Percentiles rank a stretch among this genome's conserved stretches.
phyloP scores from a whole-genome alignment of 805 yeast species.

The Millerago galiae region DNA sequence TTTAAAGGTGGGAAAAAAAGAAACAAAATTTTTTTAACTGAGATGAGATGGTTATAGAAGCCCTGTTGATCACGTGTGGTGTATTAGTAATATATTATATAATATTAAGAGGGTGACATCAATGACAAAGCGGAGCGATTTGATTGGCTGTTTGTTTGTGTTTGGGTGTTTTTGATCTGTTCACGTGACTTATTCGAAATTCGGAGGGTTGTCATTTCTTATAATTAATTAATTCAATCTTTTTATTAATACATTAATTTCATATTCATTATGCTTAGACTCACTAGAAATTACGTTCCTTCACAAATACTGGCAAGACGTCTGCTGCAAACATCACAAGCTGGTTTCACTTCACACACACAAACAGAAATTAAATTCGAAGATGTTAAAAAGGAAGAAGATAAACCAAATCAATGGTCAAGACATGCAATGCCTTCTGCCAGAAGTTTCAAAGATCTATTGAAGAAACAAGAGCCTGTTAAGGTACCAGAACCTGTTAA shows the following conservation, averaged over 20 bases:
- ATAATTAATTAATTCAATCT: too few species aligned
- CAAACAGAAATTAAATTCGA: conserved; percentile 10
- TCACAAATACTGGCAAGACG: not conserved
- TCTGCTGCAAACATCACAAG: conserved; percentile 5
- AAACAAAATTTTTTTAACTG: not conserved
- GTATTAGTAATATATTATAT: too few species aligned
- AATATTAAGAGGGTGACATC: not conserved
- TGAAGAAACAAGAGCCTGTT: conserved; percentile 11
- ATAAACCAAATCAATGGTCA: conserved; percentile 15
- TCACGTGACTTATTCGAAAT: not conserved
- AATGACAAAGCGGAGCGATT: not conserved
- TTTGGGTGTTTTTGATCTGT: not conserved
- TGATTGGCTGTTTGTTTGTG: not conserved
- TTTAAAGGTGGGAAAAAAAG: not conserved
- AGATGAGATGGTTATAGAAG: not conserved
- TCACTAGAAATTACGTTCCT: too few species aligned
- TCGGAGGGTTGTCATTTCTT: not conserved
- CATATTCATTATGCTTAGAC: too few species aligned
- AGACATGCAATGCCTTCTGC: conserved; percentile 23
- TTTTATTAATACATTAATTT: too few species aligned
- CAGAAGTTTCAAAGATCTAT: conserved; percentile 22
- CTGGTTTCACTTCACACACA: conserved; percentile 1
- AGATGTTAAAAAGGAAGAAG: not conserved
- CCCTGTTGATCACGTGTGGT: not conserved
- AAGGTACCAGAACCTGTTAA: not conserved